Conservation (phyloP, 2,329 filamentous ascomycete genomes). For the Podosphaera xanthii region DNA sequence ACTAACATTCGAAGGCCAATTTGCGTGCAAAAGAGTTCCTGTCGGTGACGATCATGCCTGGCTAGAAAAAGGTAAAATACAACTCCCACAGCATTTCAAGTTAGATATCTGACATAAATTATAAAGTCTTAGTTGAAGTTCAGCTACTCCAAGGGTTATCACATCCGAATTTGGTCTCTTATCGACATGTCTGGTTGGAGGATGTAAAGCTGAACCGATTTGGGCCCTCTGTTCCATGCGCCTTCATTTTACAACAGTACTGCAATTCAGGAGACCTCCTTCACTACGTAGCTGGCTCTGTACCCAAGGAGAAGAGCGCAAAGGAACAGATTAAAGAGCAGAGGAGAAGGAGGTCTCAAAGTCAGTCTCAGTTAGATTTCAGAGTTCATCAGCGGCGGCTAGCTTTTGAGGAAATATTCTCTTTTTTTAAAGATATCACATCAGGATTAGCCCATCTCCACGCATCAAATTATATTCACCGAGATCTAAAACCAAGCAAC, state of each 20-base stretch:
- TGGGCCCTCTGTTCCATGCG: constrained; percentile 75
- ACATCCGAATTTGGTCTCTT: constrained; percentile 87
- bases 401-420: constrained; percentile 82
- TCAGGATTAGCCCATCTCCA: constrained; percentile 81
- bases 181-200: constrained; percentile 93
- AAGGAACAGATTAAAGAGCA: constrained; percentile 78
- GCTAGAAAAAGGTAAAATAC: constrained; percentile 46
- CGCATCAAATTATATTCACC: constrained; percentile 77
- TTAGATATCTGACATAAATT: constrained; percentile 4
- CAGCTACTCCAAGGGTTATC: constrained; percentile 78
- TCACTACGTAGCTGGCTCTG: constrained; percentile 56
- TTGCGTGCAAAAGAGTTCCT: constrained; percentile 90
- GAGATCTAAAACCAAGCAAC: constrained; percentile 89
- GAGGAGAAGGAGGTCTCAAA: constrained; percentile 60
- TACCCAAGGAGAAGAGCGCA: constrained; percentile 34
- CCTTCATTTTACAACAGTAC: constrained; percentile 93
- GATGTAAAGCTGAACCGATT: constrained; percentile 68
- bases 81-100: background rate
- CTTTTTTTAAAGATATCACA: constrained; percentile 86
- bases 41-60: constrained; percentile 87
- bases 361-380: constrained; percentile 30
- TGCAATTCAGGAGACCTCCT: constrained; percentile 87
- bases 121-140: constrained; percentile 58
- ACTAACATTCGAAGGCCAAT: constrained; percentile 30
- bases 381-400: constrained; percentile 18